Evolutionary conservation across 129 eudicot species (phyloP).

Genomic region (Artemisia tridentata): DNA sequence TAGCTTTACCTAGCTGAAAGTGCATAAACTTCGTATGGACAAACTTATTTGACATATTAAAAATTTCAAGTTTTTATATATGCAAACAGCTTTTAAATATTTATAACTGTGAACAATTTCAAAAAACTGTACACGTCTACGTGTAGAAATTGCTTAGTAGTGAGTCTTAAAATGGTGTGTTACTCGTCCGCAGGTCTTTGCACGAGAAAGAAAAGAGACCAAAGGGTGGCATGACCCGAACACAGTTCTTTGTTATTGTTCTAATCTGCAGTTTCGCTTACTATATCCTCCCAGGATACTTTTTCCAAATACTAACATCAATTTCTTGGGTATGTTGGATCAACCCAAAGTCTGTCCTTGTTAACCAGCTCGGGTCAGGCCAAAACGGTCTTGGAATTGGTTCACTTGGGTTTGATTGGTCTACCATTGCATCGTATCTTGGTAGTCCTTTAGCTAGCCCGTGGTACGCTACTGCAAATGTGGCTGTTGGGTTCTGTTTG

Average conservation of each 20-base stretch:
- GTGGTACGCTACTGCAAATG: constrained; percentile 52
- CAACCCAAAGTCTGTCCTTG: constrained; percentile 39
- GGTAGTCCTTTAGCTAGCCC: constrained; percentile 80
- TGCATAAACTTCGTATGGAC: too few species aligned
- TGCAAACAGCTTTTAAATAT: too few species aligned
- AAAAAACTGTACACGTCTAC: too few species aligned
- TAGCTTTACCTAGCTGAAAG: too few species aligned
- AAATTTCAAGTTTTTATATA: too few species aligned
- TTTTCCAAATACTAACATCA: constrained; percentile 43
- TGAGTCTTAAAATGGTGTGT: background rate
- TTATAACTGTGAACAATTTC: too few species aligned
- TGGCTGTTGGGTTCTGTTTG: constrained; percentile 47
- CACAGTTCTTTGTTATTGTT: constrained; percentile 50
- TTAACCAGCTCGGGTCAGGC: constrained; percentile 70
- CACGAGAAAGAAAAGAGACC: constrained; percentile 56
- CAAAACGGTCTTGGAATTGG: constrained; percentile 61
- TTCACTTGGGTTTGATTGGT: constrained; percentile 63
- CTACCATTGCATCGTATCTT: constrained; percentile 55
- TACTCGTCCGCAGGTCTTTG: constrained; percentile 42
- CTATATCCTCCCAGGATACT: constrained; percentile 52
- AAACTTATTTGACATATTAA: too few species aligned
- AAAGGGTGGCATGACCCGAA: constrained; percentile 45
- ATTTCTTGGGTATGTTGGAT: constrained; percentile 73
- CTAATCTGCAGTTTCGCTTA: constrained; percentile 47
- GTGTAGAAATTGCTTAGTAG: background rate